These are phyloP conservation scores for Knoxdaviesia capensis DNA, from an alignment of 2,329 filamentous ascomycete genomes.

Conservation along the genomic window DNA sequence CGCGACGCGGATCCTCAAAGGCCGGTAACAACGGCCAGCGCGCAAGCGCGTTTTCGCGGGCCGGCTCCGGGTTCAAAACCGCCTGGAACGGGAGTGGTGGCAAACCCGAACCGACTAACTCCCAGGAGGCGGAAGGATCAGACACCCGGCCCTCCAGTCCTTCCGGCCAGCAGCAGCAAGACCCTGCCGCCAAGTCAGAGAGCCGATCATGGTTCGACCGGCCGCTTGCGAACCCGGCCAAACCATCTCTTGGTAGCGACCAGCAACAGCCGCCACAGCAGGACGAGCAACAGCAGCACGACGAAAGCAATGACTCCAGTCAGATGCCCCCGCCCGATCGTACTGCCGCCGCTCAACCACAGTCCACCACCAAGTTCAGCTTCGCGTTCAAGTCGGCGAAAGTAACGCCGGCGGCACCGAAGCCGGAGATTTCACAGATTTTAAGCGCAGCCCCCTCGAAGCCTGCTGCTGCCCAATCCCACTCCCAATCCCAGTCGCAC, in stretches of 20 bases:
- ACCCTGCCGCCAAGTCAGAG: conserved; percentile 1
- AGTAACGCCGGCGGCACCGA: conserved; percentile 32
- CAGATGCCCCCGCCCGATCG: conserved; percentile 34
- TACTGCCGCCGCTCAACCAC: background rate
- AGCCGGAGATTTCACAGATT: conserved; percentile 46
- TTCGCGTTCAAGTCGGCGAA: conserved; percentile 78
- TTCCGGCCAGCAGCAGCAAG: conserved; percentile 9
- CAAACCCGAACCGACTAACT: no score
- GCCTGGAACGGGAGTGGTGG: no score
- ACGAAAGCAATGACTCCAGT: conserved; percentile 13
- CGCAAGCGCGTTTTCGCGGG: no score
- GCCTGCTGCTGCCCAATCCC: background rate
- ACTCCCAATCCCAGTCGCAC: background rate
- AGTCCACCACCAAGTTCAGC: conserved; percentile 47
- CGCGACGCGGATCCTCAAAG: no score
- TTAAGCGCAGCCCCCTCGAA: conserved; percentile 40
- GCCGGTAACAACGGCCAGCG: no score
- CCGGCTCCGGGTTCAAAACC: no score
- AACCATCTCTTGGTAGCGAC: no score
- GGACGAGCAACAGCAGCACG: conserved; percentile 23
- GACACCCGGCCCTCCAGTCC: no score
- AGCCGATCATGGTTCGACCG: conserved; percentile 6
- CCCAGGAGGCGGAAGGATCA: no score
- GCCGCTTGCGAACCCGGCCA: background rate
- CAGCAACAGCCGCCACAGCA: no score